Evolutionary conservation across 2,329 filamentous ascomycete species (phyloP), one percentile per base, ranked within the genome.

Genomic region (Fusarium cyanostomum): DNA sequence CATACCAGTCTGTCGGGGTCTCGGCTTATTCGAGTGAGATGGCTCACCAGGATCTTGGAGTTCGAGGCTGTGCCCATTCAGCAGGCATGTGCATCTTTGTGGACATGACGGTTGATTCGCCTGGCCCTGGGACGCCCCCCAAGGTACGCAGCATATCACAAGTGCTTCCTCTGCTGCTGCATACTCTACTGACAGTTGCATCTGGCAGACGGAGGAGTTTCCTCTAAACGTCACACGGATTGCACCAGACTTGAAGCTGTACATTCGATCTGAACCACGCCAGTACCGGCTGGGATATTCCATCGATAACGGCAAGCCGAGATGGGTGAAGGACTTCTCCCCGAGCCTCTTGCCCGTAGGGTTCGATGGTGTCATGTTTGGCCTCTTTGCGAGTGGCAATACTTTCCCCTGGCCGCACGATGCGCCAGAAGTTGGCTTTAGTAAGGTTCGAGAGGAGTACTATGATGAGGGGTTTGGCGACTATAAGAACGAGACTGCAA

Each of bases 21-120:
- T 69, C 71, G 7, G 58, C 68, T 7, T 74, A 72, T 26, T 56
- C 70, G 7, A 70, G 62, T 21, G 71, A 73, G 21, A 48, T 60
- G 7, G 64, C 62, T 13, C 72, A 72, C 16, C 68, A 73, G 11
- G 71, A 73, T 27, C 62, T 74, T 28, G 66, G 69, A 1, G 56
- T 73, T 8, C 60, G 69, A 15, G 71, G 71, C 0, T 74, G 72
- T 15, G 54, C 56, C 15, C 58, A 66, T 13, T 37, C 56, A 12
- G 63, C 59, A 2, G 65, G 70, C 3, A 18, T 69, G 7, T 72
- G 69, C 8, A 49, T 69, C 4, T 59, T 53, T 43, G 55, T 65
- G 4, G 62, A 65, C n/a, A 48, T 37, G 18, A 58, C 54, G 1
- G 33, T 49, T 2, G 37, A 54, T 4, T 41, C 52, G 2, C 54